phyloP scores from a whole-genome alignment of 2,329 filamentous ascomycete species.

The Penicillium sp. region DNA sequence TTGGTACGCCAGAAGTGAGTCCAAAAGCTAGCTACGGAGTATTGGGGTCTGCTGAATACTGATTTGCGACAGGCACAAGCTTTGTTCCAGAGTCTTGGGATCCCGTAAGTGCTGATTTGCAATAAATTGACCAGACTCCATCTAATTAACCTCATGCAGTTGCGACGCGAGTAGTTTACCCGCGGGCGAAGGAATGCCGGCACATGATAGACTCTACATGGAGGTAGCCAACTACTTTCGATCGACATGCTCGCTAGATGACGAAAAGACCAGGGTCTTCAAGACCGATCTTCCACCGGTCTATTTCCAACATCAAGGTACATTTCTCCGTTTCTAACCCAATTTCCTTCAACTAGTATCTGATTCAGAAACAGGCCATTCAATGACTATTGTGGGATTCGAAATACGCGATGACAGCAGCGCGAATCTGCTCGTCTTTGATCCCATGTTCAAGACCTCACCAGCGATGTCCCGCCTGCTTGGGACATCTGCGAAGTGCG shows the following conservation, averaged over 20 bases:
- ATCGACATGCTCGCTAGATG: slow-evolving; percentile 51
- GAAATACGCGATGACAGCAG: slow-evolving; percentile 68
- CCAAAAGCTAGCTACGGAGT: neutral
- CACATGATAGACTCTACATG: slow-evolving; percentile 61
- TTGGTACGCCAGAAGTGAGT: slow-evolving; percentile 82
- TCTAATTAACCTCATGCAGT: slow-evolving; percentile 19
- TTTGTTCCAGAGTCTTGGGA: slow-evolving; percentile 69
- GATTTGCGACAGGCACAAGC: slow-evolving; percentile 66
- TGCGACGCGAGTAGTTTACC: slow-evolving; percentile 65
- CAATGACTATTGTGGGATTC: slow-evolving; percentile 84
- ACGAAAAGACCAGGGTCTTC: slow-evolving; percentile 61
- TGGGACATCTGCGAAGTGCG: slow-evolving; percentile 45
- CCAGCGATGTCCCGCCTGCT: slow-evolving; percentile 63
- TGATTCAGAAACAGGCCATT: slow-evolving; percentile 65
- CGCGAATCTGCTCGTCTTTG: slow-evolving; percentile 78
- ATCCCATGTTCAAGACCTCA: slow-evolving; percentile 77
- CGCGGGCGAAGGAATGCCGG: slow-evolving; percentile 49
- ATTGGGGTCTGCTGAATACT: slow-evolving; percentile 12
- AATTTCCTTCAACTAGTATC: neutral
- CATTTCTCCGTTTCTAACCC: neutral
- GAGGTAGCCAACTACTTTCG: slow-evolving; percentile 76
- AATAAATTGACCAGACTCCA: neutral
- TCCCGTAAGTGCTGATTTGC: slow-evolving; percentile 55
- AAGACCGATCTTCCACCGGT: slow-evolving; percentile 76
- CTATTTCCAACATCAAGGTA: slow-evolving; percentile 83